phyloP scores from a whole-genome alignment of 2,329 filamentous ascomycete genomes.

The Hypoxylon sp. region DNA sequence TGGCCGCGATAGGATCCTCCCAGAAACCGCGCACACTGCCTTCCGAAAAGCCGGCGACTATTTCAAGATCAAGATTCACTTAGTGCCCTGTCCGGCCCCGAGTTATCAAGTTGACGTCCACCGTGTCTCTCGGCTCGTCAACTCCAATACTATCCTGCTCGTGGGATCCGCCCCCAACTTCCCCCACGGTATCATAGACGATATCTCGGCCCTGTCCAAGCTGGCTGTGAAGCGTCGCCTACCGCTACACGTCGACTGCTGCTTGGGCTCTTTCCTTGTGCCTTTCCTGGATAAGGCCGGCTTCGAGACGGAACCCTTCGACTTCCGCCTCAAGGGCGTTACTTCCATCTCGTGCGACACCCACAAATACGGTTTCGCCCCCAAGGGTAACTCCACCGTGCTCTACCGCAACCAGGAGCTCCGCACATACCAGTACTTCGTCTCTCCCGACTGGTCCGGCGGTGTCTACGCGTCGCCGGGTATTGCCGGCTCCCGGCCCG shows the following conservation, averaged over 20 bases:
- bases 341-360: conserved; percentile 97
- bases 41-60: conserved; percentile 96
- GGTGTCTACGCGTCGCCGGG: conserved; percentile 95
- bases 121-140: conserved; percentile 85
- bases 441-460: conserved; percentile 93
- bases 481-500: conserved; percentile 90
- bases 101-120: conserved; percentile 85
- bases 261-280: conserved; percentile 93
- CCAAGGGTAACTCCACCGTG: conserved; percentile 94
- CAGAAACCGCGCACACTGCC: conserved; percentile 93
- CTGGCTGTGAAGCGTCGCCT: conserved; percentile 83
- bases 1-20: conserved; percentile 78
- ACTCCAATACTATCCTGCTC: conserved; percentile 91
- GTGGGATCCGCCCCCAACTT: conserved; percentile 98
- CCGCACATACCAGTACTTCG: conserved; percentile 94
- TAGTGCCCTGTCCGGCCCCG: conserved; percentile 88
- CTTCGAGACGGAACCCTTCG: conserved; percentile 88
- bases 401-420: conserved; percentile 86
- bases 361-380: conserved; percentile 98
- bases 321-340: conserved; percentile 93
- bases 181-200: conserved; percentile 97
- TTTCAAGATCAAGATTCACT: conserved; percentile 95
- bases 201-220: conserved; percentile 86
- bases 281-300: conserved; percentile 94
- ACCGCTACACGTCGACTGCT: conserved; percentile 97